Percentiles rank a stretch among this genome's conserved stretches.
Conservation (phyloP, 345 rosid genomes). For the Cardamine resedifolia region DNA sequence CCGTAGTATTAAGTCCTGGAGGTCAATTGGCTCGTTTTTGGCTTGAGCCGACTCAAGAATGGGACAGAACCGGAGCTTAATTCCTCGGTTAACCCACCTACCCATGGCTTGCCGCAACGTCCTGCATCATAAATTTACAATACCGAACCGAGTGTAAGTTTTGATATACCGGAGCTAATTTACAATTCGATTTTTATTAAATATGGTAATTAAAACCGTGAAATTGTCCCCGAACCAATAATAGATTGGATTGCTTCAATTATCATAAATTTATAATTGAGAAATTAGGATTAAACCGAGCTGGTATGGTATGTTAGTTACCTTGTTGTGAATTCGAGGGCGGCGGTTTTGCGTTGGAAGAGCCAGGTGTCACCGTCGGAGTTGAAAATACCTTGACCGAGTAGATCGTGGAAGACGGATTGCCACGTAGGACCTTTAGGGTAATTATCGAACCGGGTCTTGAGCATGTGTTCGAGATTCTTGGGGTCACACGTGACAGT, state of each 20-base stretch:
- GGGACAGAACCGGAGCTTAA: conserved; percentile 72
- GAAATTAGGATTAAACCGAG: conserved; percentile 1
- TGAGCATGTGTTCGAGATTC: conserved; percentile 83
- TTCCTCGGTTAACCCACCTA: conserved; percentile 83
- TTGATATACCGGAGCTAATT: background rate
- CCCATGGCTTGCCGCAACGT: conserved; percentile 97
- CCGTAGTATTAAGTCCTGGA: conserved; percentile 83
- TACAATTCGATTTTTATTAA: background rate
- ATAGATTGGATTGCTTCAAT: background rate
- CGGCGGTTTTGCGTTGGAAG: conserved; percentile 92
- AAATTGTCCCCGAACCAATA: background rate
- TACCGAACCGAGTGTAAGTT: background rate
- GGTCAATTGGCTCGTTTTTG: conserved; percentile 57
- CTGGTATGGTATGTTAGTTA: background rate
- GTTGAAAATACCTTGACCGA: conserved; percentile 91
- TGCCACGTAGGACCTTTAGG: conserved; percentile 99
- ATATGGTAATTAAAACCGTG: background rate
- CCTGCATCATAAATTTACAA: conserved; percentile 28
- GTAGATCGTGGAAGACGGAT: conserved; percentile 88
- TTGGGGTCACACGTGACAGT: conserved; percentile 95
- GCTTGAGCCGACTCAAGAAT: conserved; percentile 64
- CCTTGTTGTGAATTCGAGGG: conserved; percentile 95
- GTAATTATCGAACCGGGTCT: conserved; percentile 83
- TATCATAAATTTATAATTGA: background rate
- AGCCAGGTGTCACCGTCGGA: conserved; percentile 93